Base-by-base conservation (phyloP, 2,329 filamentous ascomycete genomes). In the Elsinoe perseae region DNA sequence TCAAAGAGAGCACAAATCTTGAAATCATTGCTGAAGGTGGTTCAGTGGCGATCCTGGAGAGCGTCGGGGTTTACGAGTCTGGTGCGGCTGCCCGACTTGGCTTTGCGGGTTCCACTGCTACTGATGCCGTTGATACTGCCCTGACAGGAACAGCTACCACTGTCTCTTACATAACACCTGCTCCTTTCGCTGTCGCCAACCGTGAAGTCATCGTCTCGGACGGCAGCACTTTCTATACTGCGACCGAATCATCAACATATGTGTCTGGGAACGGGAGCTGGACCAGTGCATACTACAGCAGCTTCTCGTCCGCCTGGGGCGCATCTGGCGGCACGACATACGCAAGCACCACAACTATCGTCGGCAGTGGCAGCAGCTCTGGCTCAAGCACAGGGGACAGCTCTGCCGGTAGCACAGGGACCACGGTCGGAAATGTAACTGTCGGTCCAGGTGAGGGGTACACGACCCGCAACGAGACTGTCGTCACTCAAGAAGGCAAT, bases 221-320 rank as follows among this genome's bases (percentile, higher is more conserved):
- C 38, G 68, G 67, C 28, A 60, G 58, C 7, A 69, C 67, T 5
- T 65, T 61, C 59, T 68, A 65, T 3, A 62, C 63, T 12, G 65
- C 61, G 6, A 65, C 63, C 2, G 61, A 50, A 4, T 69, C 60
- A 55, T 66, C 64, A 6, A 67, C 64, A 9, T 64, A 63, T 56
- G 46, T 54, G 16, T 42, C 52, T 28, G 54, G 30, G 28, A 50
- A 50, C 14, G 42, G 42, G 3, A 56, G 28, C 40, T 43, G 38
- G 40, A 56, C 57, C n/a, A 52, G 50, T 38, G 55, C 54, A 18
- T 52, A 59, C 50, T 40, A 59, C 56, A 4, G 30, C 32, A 54
- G 38, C 52, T 54, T 28, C 20, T 42, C 52, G 10, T 55, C 44
- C 32, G 46, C 32, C 32, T 59, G 57, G 57, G 40, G 48, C 6